phyloP scores from a whole-genome alignment of 129 eudicot species.

The Dittrichia graveolens region DNA sequence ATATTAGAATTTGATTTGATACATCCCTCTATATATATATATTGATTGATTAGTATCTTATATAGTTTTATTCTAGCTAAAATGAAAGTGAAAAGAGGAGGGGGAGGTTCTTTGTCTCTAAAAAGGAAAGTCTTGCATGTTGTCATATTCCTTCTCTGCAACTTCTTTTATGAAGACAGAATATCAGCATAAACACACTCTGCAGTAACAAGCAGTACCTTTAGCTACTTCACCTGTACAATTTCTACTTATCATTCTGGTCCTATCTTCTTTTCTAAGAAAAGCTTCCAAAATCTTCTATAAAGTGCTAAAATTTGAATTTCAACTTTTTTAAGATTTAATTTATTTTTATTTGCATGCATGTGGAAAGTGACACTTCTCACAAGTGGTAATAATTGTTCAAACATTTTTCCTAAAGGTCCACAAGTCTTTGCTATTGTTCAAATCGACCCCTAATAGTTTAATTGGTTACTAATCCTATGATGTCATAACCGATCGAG shows the following conservation, averaged over 20 bases:
- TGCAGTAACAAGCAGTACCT: slow-evolving; percentile 11
- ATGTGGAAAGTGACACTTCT: slow-evolving; percentile 64
- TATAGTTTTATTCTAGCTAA: too few relatives aligned
- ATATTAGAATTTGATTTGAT: too few relatives aligned
- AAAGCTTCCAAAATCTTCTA: slow-evolving; percentile 54
- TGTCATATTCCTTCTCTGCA: slow-evolving; percentile 56
- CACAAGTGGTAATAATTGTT: slow-evolving; percentile 31
- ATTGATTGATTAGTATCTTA: too few relatives aligned
- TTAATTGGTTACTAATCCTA: too few relatives aligned
- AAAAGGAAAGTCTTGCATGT: slow-evolving; percentile 39
- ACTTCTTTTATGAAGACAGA: slow-evolving; percentile 59
- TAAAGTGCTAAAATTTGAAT: slow-evolving; percentile 68
- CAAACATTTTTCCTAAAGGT: not conserved
- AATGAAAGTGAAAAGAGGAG: slow-evolving; percentile 16
- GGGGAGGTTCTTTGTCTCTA: slow-evolving; percentile 31
- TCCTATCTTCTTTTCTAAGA: slow-evolving; percentile 4
- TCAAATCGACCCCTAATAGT: too few relatives aligned
- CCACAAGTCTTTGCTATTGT: slow-evolving; percentile 21
- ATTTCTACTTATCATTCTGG: slow-evolving; percentile 28
- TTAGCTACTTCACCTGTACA: slow-evolving; percentile 40
- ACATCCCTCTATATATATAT: too few relatives aligned
- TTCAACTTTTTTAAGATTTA: slow-evolving; percentile 58
- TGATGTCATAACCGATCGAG: too few relatives aligned
- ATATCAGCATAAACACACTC: slow-evolving; percentile 38
- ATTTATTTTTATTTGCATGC: slow-evolving; percentile 34